Percentiles rank a stretch among this genome's conserved stretches.
Conservation (phyloP, 2,329 filamentous ascomycete genomes). For the Cryoendolithus antarcticus region DNA sequence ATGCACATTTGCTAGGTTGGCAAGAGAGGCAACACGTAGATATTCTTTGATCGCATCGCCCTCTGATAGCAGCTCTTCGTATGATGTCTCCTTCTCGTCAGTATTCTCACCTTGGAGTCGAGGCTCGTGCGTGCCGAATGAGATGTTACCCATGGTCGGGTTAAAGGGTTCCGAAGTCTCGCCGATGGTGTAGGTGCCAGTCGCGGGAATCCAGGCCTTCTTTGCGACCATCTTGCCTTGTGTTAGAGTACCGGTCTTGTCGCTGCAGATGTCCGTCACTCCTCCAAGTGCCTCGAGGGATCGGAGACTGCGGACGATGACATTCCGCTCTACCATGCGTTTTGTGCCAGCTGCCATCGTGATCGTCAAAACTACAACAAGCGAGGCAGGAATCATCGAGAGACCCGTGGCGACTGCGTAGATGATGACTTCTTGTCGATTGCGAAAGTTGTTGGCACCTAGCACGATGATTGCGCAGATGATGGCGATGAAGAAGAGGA, state of each 20-base stretch:
- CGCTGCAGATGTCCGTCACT: slow-evolving; percentile 55
- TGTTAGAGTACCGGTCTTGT: slow-evolving; percentile 53
- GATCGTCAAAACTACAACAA: slow-evolving; percentile 27
- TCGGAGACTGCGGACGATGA: slow-evolving; percentile 53
- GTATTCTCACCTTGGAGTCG: slow-evolving; percentile 6
- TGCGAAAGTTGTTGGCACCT: slow-evolving; percentile 45
- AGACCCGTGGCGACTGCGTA: slow-evolving; percentile 51
- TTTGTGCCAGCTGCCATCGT: slow-evolving; percentile 45
- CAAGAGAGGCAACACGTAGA: slow-evolving; percentile 51
- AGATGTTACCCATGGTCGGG: slow-evolving; percentile 50
- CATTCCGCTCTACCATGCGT: slow-evolving; percentile 51
- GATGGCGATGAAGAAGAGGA: slow-evolving; percentile 64
- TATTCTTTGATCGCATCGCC: slow-evolving; percentile 32
- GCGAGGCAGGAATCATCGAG: slow-evolving; percentile 48
- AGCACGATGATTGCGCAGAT: slow-evolving; percentile 58
- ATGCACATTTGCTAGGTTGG: slow-evolving; percentile 53
- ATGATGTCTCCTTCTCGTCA: slow-evolving; percentile 6
- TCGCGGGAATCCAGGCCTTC: slow-evolving; percentile 48
- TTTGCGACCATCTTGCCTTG: slow-evolving; percentile 51
- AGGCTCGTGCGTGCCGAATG: slow-evolving; percentile 9
- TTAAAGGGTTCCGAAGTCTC: slow-evolving; percentile 46
- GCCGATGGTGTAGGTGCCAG: slow-evolving; percentile 50
- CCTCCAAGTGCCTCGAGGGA: slow-evolving; percentile 53
- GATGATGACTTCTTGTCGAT: slow-evolving; percentile 49
- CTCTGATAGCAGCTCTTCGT: slow-evolving; percentile 3